Conservation (phyloP, 345 rosid species). For the Melastoma malabathricum region DNA sequence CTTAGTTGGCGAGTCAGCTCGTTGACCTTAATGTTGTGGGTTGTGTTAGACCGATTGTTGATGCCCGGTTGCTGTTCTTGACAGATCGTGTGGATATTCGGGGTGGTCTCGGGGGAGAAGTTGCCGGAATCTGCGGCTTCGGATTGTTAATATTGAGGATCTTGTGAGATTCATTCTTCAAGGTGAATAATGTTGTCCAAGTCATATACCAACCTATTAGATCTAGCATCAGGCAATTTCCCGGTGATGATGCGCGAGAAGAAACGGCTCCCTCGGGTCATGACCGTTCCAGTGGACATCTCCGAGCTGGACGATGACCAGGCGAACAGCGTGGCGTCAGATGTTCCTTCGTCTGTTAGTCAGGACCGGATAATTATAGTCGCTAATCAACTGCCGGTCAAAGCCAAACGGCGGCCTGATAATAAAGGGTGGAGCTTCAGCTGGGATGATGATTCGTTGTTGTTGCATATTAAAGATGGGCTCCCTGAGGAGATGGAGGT, state of each 20-base stretch:
- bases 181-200: conserved; percentile 44
- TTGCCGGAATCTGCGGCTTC: neutral
- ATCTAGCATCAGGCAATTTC: conserved; percentile 74
- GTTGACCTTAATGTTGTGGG: too few species aligned
- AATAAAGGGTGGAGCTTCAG: conserved; percentile 70
- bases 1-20: too few species aligned
- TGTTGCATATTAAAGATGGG: conserved; percentile 59
- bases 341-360: conserved; percentile 43
- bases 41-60: too few species aligned
- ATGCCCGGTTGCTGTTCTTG: too few species aligned
- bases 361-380: conserved; percentile 64
- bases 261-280: conserved; percentile 52
- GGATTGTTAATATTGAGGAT: conserved; percentile 15
- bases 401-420: conserved; percentile 66
- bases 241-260: conserved; percentile 52
- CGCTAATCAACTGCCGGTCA: conserved; percentile 59
- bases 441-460: conserved; percentile 60
- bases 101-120: too few species aligned
- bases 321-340: conserved; percentile 52
- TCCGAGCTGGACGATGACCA: conserved; percentile 74
- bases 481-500: conserved; percentile 76
- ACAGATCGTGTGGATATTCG: too few species aligned
- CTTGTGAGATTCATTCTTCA: conserved; percentile 12
- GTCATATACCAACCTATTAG: conserved; percentile 67
- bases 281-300: conserved; percentile 67